phyloP scores from a whole-genome alignment of 257 asterid genomes.

The Salvia hispanica region DNA sequence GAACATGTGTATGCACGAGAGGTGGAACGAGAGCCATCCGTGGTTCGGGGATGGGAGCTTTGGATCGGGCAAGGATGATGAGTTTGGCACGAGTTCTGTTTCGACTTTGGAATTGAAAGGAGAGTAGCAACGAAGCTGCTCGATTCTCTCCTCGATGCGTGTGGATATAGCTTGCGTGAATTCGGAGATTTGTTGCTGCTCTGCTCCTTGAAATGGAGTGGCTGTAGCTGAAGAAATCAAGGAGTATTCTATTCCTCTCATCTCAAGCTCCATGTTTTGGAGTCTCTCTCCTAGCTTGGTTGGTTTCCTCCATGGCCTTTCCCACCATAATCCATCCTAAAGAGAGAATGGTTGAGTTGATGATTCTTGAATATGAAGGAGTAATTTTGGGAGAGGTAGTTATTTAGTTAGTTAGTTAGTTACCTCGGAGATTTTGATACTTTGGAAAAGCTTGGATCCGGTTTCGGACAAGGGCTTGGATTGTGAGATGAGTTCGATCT shows the following conservation, averaged over 20 bases:
- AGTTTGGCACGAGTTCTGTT: slow-evolving; percentile 30
- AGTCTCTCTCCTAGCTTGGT: slow-evolving; percentile 39
- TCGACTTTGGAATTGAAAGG: slow-evolving; percentile 37
- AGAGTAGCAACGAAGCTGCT: slow-evolving; percentile 38
- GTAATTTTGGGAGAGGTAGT: not conserved
- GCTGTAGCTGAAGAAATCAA: slow-evolving; percentile 36
- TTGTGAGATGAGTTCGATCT: slow-evolving; percentile 43
- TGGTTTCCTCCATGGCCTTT: slow-evolving; percentile 50
- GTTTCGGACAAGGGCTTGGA: slow-evolving; percentile 57
- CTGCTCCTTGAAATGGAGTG: slow-evolving; percentile 30
- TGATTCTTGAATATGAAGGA: not conserved
- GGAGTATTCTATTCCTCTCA: slow-evolving; percentile 65
- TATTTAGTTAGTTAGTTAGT: not conserved
- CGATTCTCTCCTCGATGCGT: slow-evolving; percentile 41
- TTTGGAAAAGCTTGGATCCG: slow-evolving; percentile 57
- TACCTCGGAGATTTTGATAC: slow-evolving; percentile 57
- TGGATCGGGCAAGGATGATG: slow-evolving; percentile 13
- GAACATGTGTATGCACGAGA: slow-evolving; percentile 54
- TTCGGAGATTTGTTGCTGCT: slow-evolving; percentile 36
- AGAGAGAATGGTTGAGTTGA: not conserved
- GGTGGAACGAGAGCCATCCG: slow-evolving; percentile 49
- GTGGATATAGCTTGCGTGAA: slow-evolving; percentile 28
- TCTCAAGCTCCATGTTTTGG: slow-evolving; percentile 45
- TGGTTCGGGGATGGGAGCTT: slow-evolving; percentile 24
- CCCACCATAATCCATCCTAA: slow-evolving; percentile 69